Percentiles rank a stretch among this genome's conserved stretches.
Conservation (phyloP, 768 basidiomycete genomes). For the Lentinula sp. region DNA sequence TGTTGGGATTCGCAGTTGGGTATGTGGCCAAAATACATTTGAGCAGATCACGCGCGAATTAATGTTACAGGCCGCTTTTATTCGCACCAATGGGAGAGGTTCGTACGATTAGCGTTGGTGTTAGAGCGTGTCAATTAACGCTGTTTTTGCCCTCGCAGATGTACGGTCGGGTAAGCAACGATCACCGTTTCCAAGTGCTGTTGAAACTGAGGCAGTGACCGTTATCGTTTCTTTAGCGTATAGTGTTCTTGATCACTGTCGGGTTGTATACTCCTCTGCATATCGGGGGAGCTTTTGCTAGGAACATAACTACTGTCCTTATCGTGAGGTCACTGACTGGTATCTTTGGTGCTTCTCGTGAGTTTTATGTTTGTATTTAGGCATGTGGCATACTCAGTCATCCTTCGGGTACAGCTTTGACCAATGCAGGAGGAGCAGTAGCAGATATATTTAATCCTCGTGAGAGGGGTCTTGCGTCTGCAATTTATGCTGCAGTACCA, state of each 20-base stretch:
- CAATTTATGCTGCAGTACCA: constrained; percentile 52
- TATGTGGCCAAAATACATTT: constrained; percentile 18
- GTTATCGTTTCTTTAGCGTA: constrained; percentile 27
- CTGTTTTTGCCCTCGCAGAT: constrained; percentile 25
- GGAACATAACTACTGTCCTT: constrained; percentile 40
- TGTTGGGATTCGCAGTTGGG: constrained; percentile 57
- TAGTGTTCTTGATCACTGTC: constrained; percentile 47
- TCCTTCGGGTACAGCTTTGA: constrained; percentile 34
- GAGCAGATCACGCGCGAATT: neutral
- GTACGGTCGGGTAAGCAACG: constrained; percentile 43
- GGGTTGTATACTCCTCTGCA: constrained; percentile 47
- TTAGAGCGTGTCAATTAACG: neutral
- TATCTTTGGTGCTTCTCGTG: constrained; percentile 52
- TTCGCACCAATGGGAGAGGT: constrained; percentile 58
- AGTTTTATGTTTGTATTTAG: constrained; percentile 12
- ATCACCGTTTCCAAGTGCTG: neutral
- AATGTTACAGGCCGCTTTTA: constrained; percentile 27
- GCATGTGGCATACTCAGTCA: neutral
- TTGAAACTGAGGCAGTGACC: neutral
- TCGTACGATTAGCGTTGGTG: constrained; percentile 11
- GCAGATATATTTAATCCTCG: constrained; percentile 54
- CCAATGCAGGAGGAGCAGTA: constrained; percentile 53
- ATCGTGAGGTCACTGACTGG: constrained; percentile 52
- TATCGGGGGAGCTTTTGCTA: constrained; percentile 46
- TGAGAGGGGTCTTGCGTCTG: constrained; percentile 55